Percentiles rank a stretch among this genome's conserved stretches.
Conservation (phyloP, 495 filamentous ascomycete species). For the Penicillium flavigenum region DNA sequence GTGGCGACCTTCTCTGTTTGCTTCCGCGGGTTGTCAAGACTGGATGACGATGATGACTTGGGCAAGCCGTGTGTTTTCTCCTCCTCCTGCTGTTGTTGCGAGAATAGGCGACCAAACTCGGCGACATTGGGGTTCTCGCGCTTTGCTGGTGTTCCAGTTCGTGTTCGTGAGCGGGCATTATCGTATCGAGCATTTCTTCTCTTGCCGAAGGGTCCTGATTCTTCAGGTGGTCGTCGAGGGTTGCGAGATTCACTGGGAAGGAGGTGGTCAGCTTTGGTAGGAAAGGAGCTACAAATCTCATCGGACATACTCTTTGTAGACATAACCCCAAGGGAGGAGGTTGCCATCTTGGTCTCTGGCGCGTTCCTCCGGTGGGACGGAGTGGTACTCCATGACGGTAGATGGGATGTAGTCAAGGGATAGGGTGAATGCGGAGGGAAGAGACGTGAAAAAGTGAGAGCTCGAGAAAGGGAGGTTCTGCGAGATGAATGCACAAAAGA, state of each 20-base stretch:
- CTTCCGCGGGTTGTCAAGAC: constrained; percentile 43
- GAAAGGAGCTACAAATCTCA: background rate
- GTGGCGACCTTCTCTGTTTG: constrained; percentile 62
- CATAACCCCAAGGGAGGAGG: constrained; percentile 59
- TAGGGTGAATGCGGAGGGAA: background rate
- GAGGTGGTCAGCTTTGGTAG: constrained; percentile 4
- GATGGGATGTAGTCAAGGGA: background rate
- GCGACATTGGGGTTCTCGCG: constrained; percentile 58
- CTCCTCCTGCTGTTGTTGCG: constrained; percentile 46
- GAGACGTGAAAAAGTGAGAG: background rate
- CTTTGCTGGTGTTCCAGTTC: constrained; percentile 59
- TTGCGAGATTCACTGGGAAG: constrained; percentile 43
- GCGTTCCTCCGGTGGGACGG: constrained; percentile 63
- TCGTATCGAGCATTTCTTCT: constrained; percentile 52
- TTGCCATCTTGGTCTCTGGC: constrained; percentile 60
- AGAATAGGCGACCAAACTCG: constrained; percentile 50
- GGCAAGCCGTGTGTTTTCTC: constrained; percentile 38
- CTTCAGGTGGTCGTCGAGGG: constrained; percentile 54
- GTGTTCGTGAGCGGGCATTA: constrained; percentile 53
- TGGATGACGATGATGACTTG: constrained; percentile 44
- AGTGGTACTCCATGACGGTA: constrained; percentile 61
- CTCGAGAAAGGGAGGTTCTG: background rate
- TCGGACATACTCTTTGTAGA: constrained; percentile 53
- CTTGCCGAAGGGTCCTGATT: constrained; percentile 63
- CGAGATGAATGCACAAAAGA: background rate